Evolutionary conservation across 2,329 filamentous ascomycete species (phyloP), one percentile per base, ranked within the genome.

Genomic region (Trichoderma gracile): DNA sequence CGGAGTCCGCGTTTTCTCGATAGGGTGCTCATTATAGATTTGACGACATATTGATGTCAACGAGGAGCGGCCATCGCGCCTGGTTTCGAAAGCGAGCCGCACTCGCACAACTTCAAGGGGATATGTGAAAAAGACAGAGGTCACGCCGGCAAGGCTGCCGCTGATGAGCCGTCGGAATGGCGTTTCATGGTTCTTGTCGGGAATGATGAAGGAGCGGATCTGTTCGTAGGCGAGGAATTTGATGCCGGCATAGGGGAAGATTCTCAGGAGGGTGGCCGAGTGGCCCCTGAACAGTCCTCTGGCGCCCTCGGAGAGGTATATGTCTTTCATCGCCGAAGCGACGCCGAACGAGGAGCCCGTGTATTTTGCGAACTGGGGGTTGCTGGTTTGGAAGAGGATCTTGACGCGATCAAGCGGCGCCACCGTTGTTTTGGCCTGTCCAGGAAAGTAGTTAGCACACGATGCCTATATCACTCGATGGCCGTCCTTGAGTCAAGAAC

Each of bases 171-270:
- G 86, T 56, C 95, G 86, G 30, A 90, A 76, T 1, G 90, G 85
- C 0, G 94, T 98, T 75, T 99, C 95, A 65, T 96, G 84, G 6
- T 88, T 80, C 58, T 82, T 86, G 43, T 78, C 81, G 1, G 85
- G 85, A 67, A 99, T 98, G 38, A 98, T 73, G 15, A 88, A 72
- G 14, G 89, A 86, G 66, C 95, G 91, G 68, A 97, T 92, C 77
- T 99, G 95, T 77, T 99, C 95, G 79, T 99, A 99, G 52, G 94
- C 93, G 47, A 99, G 85, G 73, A 99, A 99, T 74, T 99, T 99
- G 78, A 98, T 97, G 52, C 91, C 94, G 17, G 94, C 95, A 76
- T 99, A 99, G 6, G 95, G 95, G 72, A 98, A 99, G 68, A 99
- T 96, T 68, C 95, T 89, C 59, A 98, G 83, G 3, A 99, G 81